Evolutionary conservation across 495 filamentous ascomycete species (phyloP).

Genomic region (Penicillium argentinense): DNA sequence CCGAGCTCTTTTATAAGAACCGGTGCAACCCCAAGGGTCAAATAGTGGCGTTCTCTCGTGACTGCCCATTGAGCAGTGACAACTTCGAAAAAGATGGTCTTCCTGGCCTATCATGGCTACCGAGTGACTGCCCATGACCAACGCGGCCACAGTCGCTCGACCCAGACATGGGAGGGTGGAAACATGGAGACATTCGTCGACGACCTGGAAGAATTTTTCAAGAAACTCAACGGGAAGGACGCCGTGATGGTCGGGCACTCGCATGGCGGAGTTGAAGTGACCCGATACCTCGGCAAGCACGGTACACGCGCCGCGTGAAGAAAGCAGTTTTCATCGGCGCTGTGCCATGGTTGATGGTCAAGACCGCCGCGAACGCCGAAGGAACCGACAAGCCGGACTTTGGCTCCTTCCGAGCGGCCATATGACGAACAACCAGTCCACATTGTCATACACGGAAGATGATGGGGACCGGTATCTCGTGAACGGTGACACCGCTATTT

Average conservation of each 20-base stretch:
- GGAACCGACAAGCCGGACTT: constrained; percentile 36
- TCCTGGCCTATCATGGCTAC: constrained; percentile 35
- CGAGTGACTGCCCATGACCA: constrained; percentile 44
- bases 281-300: constrained; percentile 32
- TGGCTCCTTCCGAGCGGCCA: constrained; percentile 35
- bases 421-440: constrained; percentile 15
- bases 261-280: constrained; percentile 43
- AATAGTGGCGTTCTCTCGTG: constrained; percentile 37
- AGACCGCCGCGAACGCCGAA: constrained; percentile 28
- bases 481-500: constrained; percentile 8
- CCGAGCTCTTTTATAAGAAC: constrained; percentile 41
- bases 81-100: constrained; percentile 45
- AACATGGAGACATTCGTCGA: constrained; percentile 40
- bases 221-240: constrained; percentile 31
- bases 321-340: constrained; percentile 39
- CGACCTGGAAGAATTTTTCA: constrained; percentile 37
- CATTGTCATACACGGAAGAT: constrained; percentile 6
- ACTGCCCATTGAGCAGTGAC: constrained; percentile 44
- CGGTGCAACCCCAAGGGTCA: constrained; percentile 34
- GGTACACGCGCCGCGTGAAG: constrained; percentile 32
- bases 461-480: background rate
- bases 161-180: constrained; percentile 40
- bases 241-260: constrained; percentile 41
- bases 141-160: constrained; percentile 42
- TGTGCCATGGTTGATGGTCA: constrained; percentile 37